Percentiles rank a stretch among this genome's conserved stretches.
These are phyloP conservation scores for Choanephora cucurbitarum DNA, from an alignment of 371 early-diverging fungal species.

Conservation along the genomic window DNA sequence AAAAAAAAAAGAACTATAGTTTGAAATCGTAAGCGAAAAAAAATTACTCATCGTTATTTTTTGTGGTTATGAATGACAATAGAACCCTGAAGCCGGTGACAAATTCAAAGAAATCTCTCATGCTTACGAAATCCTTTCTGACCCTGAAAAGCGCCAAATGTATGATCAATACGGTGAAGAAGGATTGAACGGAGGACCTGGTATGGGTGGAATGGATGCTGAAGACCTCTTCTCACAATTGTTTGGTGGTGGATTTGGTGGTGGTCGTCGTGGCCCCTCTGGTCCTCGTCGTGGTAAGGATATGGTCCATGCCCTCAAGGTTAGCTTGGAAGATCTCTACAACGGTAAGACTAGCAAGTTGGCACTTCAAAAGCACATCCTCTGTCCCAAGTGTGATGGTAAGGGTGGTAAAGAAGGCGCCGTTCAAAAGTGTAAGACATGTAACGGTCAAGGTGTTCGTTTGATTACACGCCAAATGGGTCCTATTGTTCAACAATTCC, in stretches of 20 bases:
- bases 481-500: constrained; percentile 97
- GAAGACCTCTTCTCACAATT: constrained; percentile 90
- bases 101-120: constrained; percentile 93
- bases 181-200: constrained; percentile 74
- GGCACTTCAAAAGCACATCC: constrained; percentile 84
- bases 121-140: constrained; percentile 94
- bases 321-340: constrained; percentile 94
- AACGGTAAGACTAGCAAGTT: constrained; percentile 91
- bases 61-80: not conserved
- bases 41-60: constrained; percentile 45
- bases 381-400: constrained; percentile 84
- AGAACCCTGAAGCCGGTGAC: constrained; percentile 83
- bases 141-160: constrained; percentile 72
- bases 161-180: constrained; percentile 88
- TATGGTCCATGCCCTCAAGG: constrained; percentile 80
- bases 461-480: constrained; percentile 92
- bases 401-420: constrained; percentile 73
- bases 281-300: constrained; percentile 81
- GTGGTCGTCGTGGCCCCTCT: constrained; percentile 56
- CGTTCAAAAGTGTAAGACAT: constrained; percentile 70
- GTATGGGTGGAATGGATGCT: constrained; percentile 66
- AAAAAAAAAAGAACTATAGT: constrained; percentile 3
- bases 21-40: no score
- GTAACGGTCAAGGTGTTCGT: constrained; percentile 86
- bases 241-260: constrained; percentile 76